A percentile compares a stretch with the other conserved stretches of the same genome.
phyloP scores from a whole-genome alignment of 805 yeast genomes.

The Saccharomycopsis vini region DNA sequence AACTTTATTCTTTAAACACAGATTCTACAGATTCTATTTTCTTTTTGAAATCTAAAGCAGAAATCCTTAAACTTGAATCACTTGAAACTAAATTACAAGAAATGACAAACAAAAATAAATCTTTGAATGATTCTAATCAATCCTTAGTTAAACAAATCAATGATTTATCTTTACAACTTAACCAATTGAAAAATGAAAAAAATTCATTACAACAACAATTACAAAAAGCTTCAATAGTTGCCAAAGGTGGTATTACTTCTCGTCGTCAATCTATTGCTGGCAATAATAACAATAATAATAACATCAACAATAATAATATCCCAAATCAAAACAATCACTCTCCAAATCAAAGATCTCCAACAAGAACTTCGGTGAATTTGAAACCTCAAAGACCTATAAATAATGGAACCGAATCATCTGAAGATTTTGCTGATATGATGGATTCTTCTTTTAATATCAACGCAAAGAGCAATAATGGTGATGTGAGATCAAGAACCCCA shows the following conservation, averaged over 20 bases:
- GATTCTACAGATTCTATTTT: conserved; percentile 27
- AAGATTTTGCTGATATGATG: neutral
- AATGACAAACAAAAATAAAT: conserved; percentile 12
- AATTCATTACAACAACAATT: conserved; percentile 22
- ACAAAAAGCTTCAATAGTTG: conserved; percentile 6
- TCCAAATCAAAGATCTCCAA: conserved; percentile 14
- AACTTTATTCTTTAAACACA: conserved; percentile 23
- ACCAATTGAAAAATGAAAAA: conserved; percentile 14
- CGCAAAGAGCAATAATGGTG: conserved; percentile 18
- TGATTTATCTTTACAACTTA: conserved; percentile 18
- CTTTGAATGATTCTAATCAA: conserved; percentile 15
- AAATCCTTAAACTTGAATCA: conserved; percentile 19
- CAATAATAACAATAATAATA: neutral
- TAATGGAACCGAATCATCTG: neutral
- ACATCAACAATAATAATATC: conserved; percentile 1
- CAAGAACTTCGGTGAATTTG: conserved; percentile 9
- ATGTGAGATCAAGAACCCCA: conserved; percentile 18
- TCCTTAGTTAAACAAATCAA: conserved; percentile 17
- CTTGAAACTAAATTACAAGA: conserved; percentile 5
- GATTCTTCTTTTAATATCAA: conserved; percentile 7
- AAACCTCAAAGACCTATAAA: too few relatives aligned
- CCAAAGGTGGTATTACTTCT: conserved; percentile 20
- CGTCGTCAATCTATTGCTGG: neutral
- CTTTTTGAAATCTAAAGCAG: conserved; percentile 26
- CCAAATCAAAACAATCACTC: too few relatives aligned